Conservation (phyloP, 805 yeast genomes). For the Saccharomycopsis lassenensis region DNA sequence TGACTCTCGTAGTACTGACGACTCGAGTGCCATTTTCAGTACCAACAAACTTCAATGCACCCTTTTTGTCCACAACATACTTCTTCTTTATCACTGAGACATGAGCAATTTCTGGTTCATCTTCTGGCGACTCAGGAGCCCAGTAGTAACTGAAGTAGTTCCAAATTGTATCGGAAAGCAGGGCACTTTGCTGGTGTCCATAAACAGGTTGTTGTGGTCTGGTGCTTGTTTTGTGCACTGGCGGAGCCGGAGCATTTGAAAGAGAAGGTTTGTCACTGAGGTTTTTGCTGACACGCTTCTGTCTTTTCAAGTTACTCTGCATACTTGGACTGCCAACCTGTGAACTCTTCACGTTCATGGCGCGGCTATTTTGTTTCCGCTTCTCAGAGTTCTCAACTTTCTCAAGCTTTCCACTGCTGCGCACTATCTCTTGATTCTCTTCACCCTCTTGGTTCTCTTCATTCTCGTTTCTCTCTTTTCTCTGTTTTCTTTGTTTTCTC, state of each 20-base stretch:
- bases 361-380: too few relatives aligned
- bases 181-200: too few relatives aligned
- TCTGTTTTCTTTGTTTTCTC: too few relatives aligned
- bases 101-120: background rate
- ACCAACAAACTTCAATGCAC: too few relatives aligned
- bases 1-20: too few relatives aligned
- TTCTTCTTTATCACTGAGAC: background rate
- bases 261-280: background rate
- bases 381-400: too few relatives aligned
- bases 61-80: background rate
- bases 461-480: background rate
- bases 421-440: too few relatives aligned
- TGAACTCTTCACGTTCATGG: background rate
- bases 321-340: background rate
- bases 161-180: slow-evolving; percentile 4
- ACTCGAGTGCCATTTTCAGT: too few relatives aligned
- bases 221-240: too few relatives aligned
- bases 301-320: background rate
- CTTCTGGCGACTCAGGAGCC: too few relatives aligned
- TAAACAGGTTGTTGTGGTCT: too few relatives aligned
- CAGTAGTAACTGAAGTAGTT: slow-evolving; percentile 7
- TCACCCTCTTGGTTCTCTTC: background rate
- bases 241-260: too few relatives aligned
- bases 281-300: background rate
- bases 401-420: background rate